Base-by-base conservation (phyloP, 1,284 basidiomycete genomes). In the Takashimella tepidaria region DNA sequence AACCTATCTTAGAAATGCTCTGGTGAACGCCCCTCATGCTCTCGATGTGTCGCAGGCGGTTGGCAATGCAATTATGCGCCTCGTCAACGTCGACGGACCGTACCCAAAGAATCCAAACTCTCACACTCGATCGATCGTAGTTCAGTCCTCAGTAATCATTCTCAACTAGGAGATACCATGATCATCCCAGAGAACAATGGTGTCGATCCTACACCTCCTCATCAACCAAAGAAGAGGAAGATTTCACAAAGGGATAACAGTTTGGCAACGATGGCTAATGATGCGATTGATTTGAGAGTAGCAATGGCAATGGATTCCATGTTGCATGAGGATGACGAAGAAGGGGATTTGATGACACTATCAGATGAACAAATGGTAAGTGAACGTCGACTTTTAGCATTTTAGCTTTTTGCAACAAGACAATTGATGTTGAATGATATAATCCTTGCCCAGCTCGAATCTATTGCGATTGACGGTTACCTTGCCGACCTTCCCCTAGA, bases 1-100 rank as follows among this genome's bases (percentile, higher is more conserved):
- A n/a, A n/a, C n/a, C n/a, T 12, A 31, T 21, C 21, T 4, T 47
- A 74, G 64, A 74, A 73, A 65, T 76, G 74, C 50, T 74, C 73
- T 11, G 71, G 71, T 24, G 72, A 76, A 27, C 61, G 71, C 10
- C 74, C 74, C 2, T 62, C 64, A 11, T 76, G 74, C 54, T 68
- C 68, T 2, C 66, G 74, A 3, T 76, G 74, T 50, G 60, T 63
- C 2, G 66, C 69, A 19, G 72, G 72, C 13, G 67, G 68, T 25
- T 75, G 74, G 74, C 54, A 62, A 27, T 75, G 74, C 53, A 56
- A 64, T 48, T 75, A 75, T 51, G 72, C 74, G 0, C 70, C 73
- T 5, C 69, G 74, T 12, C 70, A 73, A 56, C 69, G 74, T 19
- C 60, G 74, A 22, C 66, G 72, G 10, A 74, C 70, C 10, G 69